Evolutionary conservation across 371 early-diverging fungal genomes (phyloP), one percentile per base, ranked within the genome.

Genomic region (Entomophthora muscae): DNA sequence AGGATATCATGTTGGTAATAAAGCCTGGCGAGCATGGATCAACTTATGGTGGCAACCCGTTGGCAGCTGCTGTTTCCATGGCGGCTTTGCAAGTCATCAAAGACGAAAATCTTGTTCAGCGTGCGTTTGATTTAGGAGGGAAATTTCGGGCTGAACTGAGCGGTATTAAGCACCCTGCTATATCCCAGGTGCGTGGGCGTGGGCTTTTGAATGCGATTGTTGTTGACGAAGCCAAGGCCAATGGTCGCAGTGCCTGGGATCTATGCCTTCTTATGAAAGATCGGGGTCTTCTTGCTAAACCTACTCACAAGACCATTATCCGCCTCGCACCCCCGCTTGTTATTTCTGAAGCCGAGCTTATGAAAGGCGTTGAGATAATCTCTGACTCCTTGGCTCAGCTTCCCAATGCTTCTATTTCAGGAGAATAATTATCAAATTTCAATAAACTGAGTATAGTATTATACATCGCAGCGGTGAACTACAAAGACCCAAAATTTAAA

Each of bases 11-110:
- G n/a, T n/a, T 71, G 91, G 89, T 54, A 96, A 98, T 69, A 96
- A 98, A 84, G 74, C 93, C 95, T 52, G 98, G 93, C 66, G 93
- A 95, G 75, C 95, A 97, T 70, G 98, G 98, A 13, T 89, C 89
- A 32, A 98, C 98, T 78, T n/a, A n/a, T n/a, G n/a, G n/a, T n/a
- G n/a, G n/a, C n/a, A n/a, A n/a, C n/a, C n/a, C n/a, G n/a, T n/a
- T 98, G 2, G 98, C 90, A 21, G 87, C 84, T 66, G 95, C 96
- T 23, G 93, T 87, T 30, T 89, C 96, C 53, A 91, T 95, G 30
- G 90, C 93, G 31, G 95, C 95, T 28, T 82, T 97, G 54, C 78
- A 91, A 64, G 96, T 96, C 61, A 78, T 98, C 68, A 84, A 86
- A 72, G 98, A 98, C 32, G 98, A 98, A 70, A 82, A 88, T 32